phyloP scores from a whole-genome alignment of 305 asterid species.

The Fraxinus dipetala region DNA sequence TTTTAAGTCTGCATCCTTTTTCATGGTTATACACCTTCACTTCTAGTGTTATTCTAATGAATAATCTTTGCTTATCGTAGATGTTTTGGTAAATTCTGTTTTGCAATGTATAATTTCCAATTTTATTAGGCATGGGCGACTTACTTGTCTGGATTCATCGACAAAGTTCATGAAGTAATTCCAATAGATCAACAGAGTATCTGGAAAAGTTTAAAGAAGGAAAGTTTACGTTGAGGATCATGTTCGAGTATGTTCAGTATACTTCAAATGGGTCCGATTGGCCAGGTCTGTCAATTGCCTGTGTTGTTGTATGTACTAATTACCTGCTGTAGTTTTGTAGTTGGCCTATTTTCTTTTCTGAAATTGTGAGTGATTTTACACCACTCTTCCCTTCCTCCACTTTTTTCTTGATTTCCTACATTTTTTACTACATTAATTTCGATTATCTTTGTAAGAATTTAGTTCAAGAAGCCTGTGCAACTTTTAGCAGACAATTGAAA shows the following conservation, averaged over 20 bases:
- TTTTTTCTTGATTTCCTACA: not conserved
- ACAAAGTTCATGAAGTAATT: slow-evolving; percentile 84
- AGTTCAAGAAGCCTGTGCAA: not conserved
- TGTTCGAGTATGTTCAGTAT: slow-evolving; percentile 85
- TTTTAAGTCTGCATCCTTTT: slow-evolving; percentile 53
- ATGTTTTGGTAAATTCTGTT: not conserved
- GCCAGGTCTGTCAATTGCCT: slow-evolving; percentile 62
- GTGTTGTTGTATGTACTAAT: slow-evolving; percentile 3
- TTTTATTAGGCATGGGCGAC: slow-evolving; percentile 76
- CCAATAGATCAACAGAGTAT: slow-evolving; percentile 93
- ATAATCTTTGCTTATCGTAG: not conserved
- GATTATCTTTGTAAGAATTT: not conserved
- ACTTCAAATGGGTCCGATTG: slow-evolving; percentile 92
- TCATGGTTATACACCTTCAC: slow-evolving; percentile 3
- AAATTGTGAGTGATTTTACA: not conserved
- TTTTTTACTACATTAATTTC: not conserved
- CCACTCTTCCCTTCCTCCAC: not conserved
- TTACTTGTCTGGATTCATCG: slow-evolving; percentile 81
- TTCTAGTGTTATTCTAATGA: slow-evolving; percentile 1
- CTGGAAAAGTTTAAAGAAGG: slow-evolving; percentile 89
- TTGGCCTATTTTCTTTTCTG: not conserved
- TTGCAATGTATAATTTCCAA: not conserved
- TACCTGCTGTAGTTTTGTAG: slow-evolving; percentile 8
- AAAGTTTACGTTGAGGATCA: slow-evolving; percentile 73
- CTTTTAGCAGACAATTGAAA: not conserved